phyloP scores from a whole-genome alignment of 2,329 filamentous ascomycete species.

The Diaporthe vexans region DNA sequence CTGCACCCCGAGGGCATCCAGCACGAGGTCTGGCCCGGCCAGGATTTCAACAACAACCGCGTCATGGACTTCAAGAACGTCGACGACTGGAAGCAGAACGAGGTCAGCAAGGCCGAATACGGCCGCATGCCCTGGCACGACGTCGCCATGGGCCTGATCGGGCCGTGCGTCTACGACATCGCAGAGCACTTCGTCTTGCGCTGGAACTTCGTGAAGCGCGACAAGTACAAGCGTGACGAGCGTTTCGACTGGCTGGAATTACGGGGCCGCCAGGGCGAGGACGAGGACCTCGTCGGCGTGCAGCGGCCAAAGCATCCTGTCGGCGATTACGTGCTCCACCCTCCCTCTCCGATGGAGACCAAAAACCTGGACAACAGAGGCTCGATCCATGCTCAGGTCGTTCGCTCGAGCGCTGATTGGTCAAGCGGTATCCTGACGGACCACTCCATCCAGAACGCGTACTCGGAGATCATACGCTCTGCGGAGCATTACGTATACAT shows the following conservation, averaged over 20 bases:
- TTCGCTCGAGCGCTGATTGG: conserved; percentile 95
- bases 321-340: conserved; percentile 88
- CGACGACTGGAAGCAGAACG: conserved; percentile 91
- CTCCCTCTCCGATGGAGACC: conserved; percentile 75
- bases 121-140: conserved; percentile 99
- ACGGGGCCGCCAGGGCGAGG: conserved; percentile 79
- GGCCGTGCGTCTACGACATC: conserved; percentile 92
- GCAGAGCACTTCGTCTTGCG: conserved; percentile 94
- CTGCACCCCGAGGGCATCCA: conserved; percentile 86
- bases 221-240: conserved; percentile 94
- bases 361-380: conserved; percentile 78
- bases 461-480: conserved; percentile 85
- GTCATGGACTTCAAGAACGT: conserved; percentile 97
- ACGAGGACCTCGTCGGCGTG: conserved; percentile 90
- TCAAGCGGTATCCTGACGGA: conserved; percentile 90
- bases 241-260: conserved; percentile 88
- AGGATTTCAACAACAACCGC: conserved; percentile 98
- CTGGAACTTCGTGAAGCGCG: conserved; percentile 97
- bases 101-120: conserved; percentile 90
- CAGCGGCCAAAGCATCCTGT: conserved; percentile 91
- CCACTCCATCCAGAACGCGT: conserved; percentile 89
- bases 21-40: conserved; percentile 91
- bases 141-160: conserved; percentile 91
- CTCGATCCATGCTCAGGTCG: conserved; percentile 83
- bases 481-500: conserved; percentile 97